phyloP scores from a whole-genome alignment of 2,329 filamentous ascomycete species.

The Neofusicoccum laricinum region DNA sequence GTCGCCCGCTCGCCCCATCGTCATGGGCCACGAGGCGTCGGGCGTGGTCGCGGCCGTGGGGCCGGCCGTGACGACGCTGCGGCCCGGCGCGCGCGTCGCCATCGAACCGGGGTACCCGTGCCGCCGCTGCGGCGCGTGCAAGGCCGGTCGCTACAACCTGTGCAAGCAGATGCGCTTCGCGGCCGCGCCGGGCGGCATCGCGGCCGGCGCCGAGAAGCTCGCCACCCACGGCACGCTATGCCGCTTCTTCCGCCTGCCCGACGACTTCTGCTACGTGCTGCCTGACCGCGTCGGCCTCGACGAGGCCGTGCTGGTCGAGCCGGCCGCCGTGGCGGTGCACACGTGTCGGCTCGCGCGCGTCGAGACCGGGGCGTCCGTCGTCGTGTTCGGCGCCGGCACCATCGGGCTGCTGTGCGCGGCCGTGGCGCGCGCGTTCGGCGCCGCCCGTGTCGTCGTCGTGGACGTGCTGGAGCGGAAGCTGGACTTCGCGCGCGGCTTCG shows the following conservation, averaged over 20 bases:
- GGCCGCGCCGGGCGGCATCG: constrained; percentile 61
- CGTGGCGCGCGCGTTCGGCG: constrained; percentile 75
- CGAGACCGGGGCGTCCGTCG: constrained; percentile 31
- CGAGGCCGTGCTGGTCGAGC: constrained; percentile 19
- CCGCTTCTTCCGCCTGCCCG: constrained; percentile 18
- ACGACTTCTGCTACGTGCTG: constrained; percentile 19
- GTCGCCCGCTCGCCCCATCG: not conserved
- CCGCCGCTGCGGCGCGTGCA: constrained; percentile 15
- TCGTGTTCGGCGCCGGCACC: constrained; percentile 42
- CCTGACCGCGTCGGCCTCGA: constrained; percentile 7
- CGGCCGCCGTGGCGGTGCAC: constrained; percentile 14
- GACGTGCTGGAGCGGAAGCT: constrained; percentile 76
- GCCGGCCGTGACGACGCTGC: not conserved
- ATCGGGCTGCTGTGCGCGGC: constrained; percentile 81
- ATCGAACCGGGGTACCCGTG: constrained; percentile 16
- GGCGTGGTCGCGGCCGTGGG: not conserved
- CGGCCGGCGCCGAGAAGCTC: not conserved
- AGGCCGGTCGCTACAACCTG: constrained; percentile 74
- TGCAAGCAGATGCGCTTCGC: constrained; percentile 82
- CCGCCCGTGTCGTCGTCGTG: constrained; percentile 70
- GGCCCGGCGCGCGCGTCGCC: constrained; percentile 3
- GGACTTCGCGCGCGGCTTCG: constrained; percentile 68
- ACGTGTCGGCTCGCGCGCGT: constrained; percentile 16
- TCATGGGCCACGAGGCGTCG: constrained; percentile 17
- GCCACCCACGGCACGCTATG: constrained; percentile 15